These are phyloP conservation scores for Meredithiella fracta DNA, from an alignment of 2,329 filamentous ascomycete genomes.

Conservation along the genomic window DNA sequence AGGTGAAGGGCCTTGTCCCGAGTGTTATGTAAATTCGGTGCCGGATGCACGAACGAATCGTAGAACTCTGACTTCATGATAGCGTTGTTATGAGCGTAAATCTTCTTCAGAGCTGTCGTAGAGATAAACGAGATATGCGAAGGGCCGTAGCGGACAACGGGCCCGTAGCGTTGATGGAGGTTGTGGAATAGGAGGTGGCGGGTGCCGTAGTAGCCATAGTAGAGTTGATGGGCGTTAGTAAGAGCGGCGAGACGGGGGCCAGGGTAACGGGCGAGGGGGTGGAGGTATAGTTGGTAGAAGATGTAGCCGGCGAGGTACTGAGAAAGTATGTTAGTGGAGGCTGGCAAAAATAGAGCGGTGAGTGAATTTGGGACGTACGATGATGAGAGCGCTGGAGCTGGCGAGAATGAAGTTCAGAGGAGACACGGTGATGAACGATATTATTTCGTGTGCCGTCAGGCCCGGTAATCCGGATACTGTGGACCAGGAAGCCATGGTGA, in stretches of 20 bases:
- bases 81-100: slow-evolving; percentile 45
- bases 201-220: slow-evolving; percentile 59
- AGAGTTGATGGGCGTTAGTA: slow-evolving; percentile 49
- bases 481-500: too few species aligned
- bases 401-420: too few species aligned
- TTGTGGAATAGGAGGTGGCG: slow-evolving; percentile 57
- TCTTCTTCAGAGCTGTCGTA: slow-evolving; percentile 46
- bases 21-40: slow-evolving; percentile 55
- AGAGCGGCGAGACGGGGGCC: slow-evolving; percentile 47
- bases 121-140: slow-evolving; percentile 67
- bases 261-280: slow-evolving; percentile 48
- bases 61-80: slow-evolving; percentile 57
- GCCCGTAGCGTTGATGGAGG: slow-evolving; percentile 55
- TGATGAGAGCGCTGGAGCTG: not conserved
- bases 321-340: not conserved
- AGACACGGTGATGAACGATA: too few species aligned
- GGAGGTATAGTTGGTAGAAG: slow-evolving; percentile 44
- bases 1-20: slow-evolving; percentile 54
- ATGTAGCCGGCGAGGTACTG: slow-evolving; percentile 22
- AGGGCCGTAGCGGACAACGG: slow-evolving; percentile 61
- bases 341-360: not conserved
- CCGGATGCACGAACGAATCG: slow-evolving; percentile 53
- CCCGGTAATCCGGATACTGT: too few species aligned
- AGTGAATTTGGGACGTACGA: not conserved
- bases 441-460: too few species aligned